phyloP scores from a whole-genome alignment of 495 filamentous ascomycete genomes.

The Lasiosphaeris hirsuta region DNA sequence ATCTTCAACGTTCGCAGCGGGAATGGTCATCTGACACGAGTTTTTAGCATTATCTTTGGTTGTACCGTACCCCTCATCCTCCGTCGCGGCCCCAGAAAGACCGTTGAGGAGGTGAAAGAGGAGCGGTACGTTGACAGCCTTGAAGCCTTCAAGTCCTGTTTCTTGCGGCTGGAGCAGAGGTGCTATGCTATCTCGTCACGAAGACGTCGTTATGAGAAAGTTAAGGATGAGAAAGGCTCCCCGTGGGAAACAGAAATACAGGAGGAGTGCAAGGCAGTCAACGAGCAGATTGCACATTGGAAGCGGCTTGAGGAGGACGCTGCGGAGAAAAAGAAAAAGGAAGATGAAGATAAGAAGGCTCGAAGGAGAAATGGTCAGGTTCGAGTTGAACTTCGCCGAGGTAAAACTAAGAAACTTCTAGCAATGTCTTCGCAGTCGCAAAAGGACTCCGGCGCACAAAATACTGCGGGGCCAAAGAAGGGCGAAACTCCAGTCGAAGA shows the following conservation, averaged over 20 bases:
- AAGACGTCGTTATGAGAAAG: too few relatives aligned
- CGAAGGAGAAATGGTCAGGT: not conserved
- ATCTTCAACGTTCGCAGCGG: too few relatives aligned
- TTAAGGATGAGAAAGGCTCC: too few relatives aligned
- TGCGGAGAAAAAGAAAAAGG: not conserved
- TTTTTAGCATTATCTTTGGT: slow-evolving; percentile 41
- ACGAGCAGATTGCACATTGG: not conserved
- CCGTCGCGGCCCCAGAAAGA: not conserved
- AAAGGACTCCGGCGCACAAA: too few relatives aligned
- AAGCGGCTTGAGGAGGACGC: not conserved
- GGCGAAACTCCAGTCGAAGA: not conserved
- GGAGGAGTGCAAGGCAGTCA: not conserved
- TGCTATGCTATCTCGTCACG: too few relatives aligned
- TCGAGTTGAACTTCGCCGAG: too few relatives aligned
- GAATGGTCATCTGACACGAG: too few relatives aligned
- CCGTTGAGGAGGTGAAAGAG: not conserved
- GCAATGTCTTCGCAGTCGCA: too few relatives aligned
- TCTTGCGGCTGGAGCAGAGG: too few relatives aligned
- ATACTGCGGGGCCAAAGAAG: not conserved
- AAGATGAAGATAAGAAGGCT: not conserved
- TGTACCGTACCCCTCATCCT: slow-evolving; percentile 45
- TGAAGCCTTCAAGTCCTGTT: too few relatives aligned
- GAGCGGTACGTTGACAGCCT: too few relatives aligned
- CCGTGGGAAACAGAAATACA: too few relatives aligned
- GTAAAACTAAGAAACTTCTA: not conserved